Evolutionary conservation across 148 eudicot species (phyloP), one percentile per base, ranked within the genome.

Genomic region (Vaccinium macrocarpon): DNA sequence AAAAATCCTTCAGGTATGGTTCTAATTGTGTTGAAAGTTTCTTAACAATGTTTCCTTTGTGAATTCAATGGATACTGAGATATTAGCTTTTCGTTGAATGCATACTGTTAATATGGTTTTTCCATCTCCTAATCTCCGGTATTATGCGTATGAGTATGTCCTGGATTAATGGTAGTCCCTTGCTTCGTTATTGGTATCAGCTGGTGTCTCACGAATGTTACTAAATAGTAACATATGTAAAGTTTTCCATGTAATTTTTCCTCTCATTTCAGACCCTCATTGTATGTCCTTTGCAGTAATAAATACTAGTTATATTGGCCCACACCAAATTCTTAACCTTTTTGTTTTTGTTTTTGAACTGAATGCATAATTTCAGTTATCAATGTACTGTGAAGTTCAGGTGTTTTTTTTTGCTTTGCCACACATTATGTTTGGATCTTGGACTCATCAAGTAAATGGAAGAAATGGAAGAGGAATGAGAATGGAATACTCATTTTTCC

Each of bases 1-100:
- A 13, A 96, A 96, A 92, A 94, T 81, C 51, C 95, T 96, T 85
- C 99, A 96, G 99, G 99, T 93, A 91, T 32, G 19, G 19, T 80
- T 86, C 25, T 76, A 14, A 46, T 87, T 83, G 57, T 3, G 0
- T 56, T 32, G n/a, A 79, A 50, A 15, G 42, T 56, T 79, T 18
- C 48, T 55, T 0, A 12, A 14, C 50, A 19, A 56, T 8, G 64
- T 29, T 8, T 35, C 66, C 27, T 57, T 57, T 19, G 4, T 56
- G 59, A 25, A 78, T 25, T 78, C 11, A 14, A 52, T 25, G 35
- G 62, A 78, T 52, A 25, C 23, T 35, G 55, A 76, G 55, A 23
- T n/a, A 50, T 48, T n/a, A 50, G 79, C 56, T 8, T 76, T 50
- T 25, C 23, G 15, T 4, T 25, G 80, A 51, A 51, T 7, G 81